phyloP scores from a whole-genome alignment of 2,329 filamentous ascomycete species.

The Ploettnerulaceae sp. region DNA sequence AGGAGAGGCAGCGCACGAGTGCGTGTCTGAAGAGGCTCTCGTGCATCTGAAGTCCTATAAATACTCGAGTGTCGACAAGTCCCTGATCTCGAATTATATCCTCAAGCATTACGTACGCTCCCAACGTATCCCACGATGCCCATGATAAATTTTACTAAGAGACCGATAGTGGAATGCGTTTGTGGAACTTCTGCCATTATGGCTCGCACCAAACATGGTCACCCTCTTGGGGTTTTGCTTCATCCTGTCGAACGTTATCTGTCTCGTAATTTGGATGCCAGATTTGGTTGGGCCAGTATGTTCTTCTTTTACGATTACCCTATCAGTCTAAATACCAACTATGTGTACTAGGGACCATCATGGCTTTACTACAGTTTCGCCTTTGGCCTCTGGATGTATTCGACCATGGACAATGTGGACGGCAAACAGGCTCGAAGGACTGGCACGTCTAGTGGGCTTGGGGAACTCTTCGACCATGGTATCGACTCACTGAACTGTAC shows the following conservation, averaged over 20 bases:
- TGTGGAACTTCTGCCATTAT: conserved; percentile 86
- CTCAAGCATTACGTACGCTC: conserved; percentile 84
- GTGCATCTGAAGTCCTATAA: conserved; percentile 93
- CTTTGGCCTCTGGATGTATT: conserved; percentile 95
- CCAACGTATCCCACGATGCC: conserved; percentile 1
- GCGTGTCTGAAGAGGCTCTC: conserved; percentile 84
- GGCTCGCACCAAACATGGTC: conserved; percentile 97
- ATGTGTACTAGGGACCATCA: conserved; percentile 60
- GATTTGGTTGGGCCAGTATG: conserved; percentile 85
- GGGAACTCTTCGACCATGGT: conserved; percentile 96
- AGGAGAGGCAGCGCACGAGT: conserved; percentile 59
- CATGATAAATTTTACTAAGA: conserved; percentile 20
- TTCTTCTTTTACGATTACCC: conserved; percentile 12
- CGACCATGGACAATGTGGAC: conserved; percentile 98
- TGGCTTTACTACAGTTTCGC: conserved; percentile 98
- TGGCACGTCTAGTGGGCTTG: conserved; percentile 88
- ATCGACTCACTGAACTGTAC: conserved; percentile 99
- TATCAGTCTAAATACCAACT: conserved; percentile 13
- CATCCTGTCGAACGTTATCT: conserved; percentile 74
- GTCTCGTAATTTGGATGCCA: conserved; percentile 76
- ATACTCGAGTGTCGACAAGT: conserved; percentile 96
- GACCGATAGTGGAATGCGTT: conserved; percentile 84
- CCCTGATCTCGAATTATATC: conserved; percentile 87
- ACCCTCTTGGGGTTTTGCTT: conserved; percentile 93
- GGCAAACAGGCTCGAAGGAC: conserved; percentile 95